These are phyloP conservation scores for Cutaneotrichosporon cutaneum DNA, from an alignment of 1,284 basidiomycete species.

Conservation along the genomic window DNA sequence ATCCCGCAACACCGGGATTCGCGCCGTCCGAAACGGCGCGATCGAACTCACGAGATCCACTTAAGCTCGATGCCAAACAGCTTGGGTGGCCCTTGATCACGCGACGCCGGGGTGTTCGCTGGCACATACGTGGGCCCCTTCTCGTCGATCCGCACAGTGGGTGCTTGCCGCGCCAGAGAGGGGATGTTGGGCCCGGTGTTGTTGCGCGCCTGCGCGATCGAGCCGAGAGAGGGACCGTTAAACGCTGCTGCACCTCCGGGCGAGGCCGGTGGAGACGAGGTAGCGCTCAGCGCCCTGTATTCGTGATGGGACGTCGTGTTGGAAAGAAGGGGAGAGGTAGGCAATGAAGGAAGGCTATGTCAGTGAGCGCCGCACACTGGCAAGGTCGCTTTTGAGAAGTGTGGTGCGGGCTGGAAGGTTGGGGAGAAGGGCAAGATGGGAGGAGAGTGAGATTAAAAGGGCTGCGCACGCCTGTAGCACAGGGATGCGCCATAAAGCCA, in stretches of 20 bases:
- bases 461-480: background rate
- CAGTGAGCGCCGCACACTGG: constrained; percentile 27
- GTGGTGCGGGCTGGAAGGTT: constrained; percentile 14
- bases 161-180: background rate
- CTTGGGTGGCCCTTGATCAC: constrained; percentile 30
- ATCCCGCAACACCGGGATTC: background rate
- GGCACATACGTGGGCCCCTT: constrained; percentile 18
- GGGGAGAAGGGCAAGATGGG: constrained; percentile 7
- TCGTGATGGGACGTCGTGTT: constrained; percentile 7
- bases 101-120: constrained; percentile 1
- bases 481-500: background rate
- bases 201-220: background rate
- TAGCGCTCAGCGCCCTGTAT: constrained; percentile 32
- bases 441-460: background rate
- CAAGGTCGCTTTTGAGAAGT: constrained; percentile 1
- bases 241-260: constrained; percentile 4
- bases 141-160: constrained; percentile 20
- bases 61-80: constrained; percentile 50
- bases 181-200: background rate
- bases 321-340: constrained; percentile 22
- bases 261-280: constrained; percentile 35
- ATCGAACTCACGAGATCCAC: constrained; percentile 47
- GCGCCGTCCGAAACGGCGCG: background rate
- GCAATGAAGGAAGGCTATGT: constrained; percentile 37
- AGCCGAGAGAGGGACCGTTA: background rate